phyloP scores from a whole-genome alignment of 371 early-diverging fungal genomes.

The Phascolomyces articulosus region DNA sequence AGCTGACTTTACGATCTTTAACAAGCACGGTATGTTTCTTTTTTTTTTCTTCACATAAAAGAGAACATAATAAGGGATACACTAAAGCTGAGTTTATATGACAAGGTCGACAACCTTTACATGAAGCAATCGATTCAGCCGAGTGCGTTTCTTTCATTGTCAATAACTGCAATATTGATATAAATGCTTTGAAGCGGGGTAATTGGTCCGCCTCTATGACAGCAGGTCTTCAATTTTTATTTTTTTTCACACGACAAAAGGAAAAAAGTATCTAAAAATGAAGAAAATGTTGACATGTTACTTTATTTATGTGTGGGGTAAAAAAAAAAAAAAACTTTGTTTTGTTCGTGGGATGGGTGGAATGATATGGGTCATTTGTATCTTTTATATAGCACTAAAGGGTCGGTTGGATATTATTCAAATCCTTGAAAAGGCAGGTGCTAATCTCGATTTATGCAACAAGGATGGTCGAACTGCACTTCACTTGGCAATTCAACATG shows the following conservation, averaged over 20 bases:
- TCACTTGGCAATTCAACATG: constrained; percentile 55
- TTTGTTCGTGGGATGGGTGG: no score
- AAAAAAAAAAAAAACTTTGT: no score
- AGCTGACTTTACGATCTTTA: constrained; percentile 42
- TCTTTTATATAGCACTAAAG: constrained; percentile 38
- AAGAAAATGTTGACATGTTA: no score
- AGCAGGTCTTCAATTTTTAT: constrained; percentile 27
- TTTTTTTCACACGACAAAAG: background rate
- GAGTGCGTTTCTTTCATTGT: constrained; percentile 40
- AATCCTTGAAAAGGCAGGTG: constrained; percentile 29
- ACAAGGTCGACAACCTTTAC: constrained; percentile 49
- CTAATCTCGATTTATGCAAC: constrained; percentile 34
- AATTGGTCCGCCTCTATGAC: constrained; percentile 62
- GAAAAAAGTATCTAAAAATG: no score
- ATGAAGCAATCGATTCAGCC: constrained; percentile 53
- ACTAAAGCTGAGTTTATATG: no score
- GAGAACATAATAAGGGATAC: no score
- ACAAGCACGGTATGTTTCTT: constrained; percentile 43
- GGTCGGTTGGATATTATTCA: constrained; percentile 39
- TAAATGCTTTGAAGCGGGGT: constrained; percentile 56
- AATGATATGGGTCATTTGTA: background rate
- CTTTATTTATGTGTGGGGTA: no score
- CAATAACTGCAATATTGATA: constrained; percentile 34
- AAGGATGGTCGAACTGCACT: constrained; percentile 57
- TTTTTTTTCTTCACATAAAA: background rate